A percentile compares a stretch with the other conserved stretches of the same genome.
These are phyloP conservation scores for Pythium utonaiense DNA, from an alignment of 352 stramenopile genomes.

Conservation along the genomic window DNA sequence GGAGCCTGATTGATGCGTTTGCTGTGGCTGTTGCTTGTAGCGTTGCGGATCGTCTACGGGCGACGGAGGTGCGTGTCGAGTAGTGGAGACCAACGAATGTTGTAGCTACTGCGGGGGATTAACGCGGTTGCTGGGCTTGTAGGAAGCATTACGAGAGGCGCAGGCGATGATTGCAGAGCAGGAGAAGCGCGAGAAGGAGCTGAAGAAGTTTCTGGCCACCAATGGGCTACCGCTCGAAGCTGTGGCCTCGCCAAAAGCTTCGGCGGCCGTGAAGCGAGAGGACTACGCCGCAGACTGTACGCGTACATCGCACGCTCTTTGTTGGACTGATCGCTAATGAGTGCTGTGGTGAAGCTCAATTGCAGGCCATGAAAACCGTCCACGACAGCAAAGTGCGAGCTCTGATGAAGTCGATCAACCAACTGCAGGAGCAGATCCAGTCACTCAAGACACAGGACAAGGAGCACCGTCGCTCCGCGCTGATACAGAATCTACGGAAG, in stretches of 20 bases:
- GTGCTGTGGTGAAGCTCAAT: slow-evolving; percentile 35
- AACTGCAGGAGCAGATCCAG: slow-evolving; percentile 76
- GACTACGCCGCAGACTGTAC: neutral
- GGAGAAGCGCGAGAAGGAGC: slow-evolving; percentile 55
- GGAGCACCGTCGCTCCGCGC: slow-evolving; percentile 77
- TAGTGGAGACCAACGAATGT: too few relatives aligned
- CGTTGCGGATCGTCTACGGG: slow-evolving; percentile 43
- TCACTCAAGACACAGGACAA: slow-evolving; percentile 77
- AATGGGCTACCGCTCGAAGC: slow-evolving; percentile 32
- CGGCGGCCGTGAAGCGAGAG: neutral
- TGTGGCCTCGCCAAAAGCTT: slow-evolving; percentile 1
- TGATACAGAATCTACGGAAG: slow-evolving; percentile 80
- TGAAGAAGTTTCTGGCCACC: slow-evolving; percentile 46
- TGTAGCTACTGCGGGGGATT: too few relatives aligned
- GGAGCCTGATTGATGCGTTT: neutral
- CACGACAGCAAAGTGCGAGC: slow-evolving; percentile 77
- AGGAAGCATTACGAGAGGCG: slow-evolving; percentile 51
- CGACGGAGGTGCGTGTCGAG: slow-evolving; percentile 36
- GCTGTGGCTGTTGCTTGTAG: slow-evolving; percentile 12
- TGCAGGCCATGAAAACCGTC: slow-evolving; percentile 60
- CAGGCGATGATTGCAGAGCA: slow-evolving; percentile 59
- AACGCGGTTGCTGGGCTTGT: too few relatives aligned
- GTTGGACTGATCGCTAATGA: neutral
- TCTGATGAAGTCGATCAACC: slow-evolving; percentile 83
- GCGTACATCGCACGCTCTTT: neutral